Evolutionary conservation across 176 grass and related monocot species (phyloP).

Genomic region (Luzula sylvatica): DNA sequence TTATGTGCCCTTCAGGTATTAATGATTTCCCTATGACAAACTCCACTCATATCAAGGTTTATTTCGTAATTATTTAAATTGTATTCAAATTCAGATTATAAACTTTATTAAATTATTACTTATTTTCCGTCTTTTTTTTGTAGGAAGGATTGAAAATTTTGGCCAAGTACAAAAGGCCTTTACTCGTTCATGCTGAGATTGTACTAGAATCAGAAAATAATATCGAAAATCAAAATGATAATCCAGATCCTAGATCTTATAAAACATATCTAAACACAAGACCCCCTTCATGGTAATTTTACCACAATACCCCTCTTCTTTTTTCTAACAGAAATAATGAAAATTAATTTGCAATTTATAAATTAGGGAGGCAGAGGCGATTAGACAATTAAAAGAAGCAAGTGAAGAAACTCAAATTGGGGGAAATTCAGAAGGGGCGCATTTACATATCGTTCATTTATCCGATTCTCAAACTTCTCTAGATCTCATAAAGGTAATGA

Average conservation of each 20-base stretch:
- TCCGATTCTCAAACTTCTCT: slow-evolving; percentile 75
- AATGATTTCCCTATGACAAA: slow-evolving; percentile 99
- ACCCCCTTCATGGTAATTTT: slow-evolving; percentile 70
- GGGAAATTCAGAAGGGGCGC: slow-evolving; percentile 80
- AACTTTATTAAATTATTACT: slow-evolving; percentile 1
- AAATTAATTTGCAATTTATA: neutral
- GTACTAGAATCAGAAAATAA: slow-evolving; percentile 41
- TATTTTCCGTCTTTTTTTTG: slow-evolving; percentile 6
- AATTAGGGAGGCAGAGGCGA: slow-evolving; percentile 83
- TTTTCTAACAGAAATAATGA: neutral
- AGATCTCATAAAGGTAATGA: slow-evolving; percentile 68
- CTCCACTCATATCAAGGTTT: slow-evolving; percentile 86
- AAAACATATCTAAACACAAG: slow-evolving; percentile 71
- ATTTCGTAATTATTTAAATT: neutral
- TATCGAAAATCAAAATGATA: slow-evolving; percentile 11
- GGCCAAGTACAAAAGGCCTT: slow-evolving; percentile 79
- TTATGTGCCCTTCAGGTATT: slow-evolving; percentile 95
- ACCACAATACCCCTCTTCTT: neutral
- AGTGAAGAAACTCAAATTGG: slow-evolving; percentile 48
- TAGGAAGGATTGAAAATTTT: slow-evolving; percentile 80
- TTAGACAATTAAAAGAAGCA: slow-evolving; percentile 61
- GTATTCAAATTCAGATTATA: neutral
- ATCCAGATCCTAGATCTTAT: slow-evolving; percentile 55
- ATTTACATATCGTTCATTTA: slow-evolving; percentile 92
- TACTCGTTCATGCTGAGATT: slow-evolving; percentile 86